phyloP scores from a whole-genome alignment of 2,329 filamentous ascomycete species.

The Arthrinium phaeospermum region DNA sequence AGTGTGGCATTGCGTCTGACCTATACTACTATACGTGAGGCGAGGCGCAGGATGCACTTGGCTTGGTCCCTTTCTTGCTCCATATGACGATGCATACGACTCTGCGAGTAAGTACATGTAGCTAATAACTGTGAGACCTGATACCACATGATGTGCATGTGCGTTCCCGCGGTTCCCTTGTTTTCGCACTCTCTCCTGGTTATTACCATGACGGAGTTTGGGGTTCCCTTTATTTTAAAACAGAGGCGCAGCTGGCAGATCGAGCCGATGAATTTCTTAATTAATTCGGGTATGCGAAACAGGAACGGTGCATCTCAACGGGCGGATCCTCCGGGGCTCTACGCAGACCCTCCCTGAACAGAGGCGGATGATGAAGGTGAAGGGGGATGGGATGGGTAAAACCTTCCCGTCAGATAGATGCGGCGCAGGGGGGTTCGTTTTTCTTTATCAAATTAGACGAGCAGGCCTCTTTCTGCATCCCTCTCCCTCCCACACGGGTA shows the following conservation, averaged over 20 bases:
- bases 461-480: too few relatives aligned
- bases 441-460: background rate
- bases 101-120: background rate
- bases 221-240: background rate
- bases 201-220: background rate
- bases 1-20: conserved; percentile 1
- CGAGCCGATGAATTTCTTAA: background rate
- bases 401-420: background rate
- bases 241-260: conserved; percentile 1
- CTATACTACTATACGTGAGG: background rate
- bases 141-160: background rate
- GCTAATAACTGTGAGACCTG: background rate
- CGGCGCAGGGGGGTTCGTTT: background rate
- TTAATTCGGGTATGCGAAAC: background rate
- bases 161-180: background rate
- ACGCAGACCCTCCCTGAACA: background rate
- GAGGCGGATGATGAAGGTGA: background rate
- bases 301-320: background rate
- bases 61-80: background rate
- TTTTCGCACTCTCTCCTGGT: background rate
- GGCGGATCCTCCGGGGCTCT: background rate
- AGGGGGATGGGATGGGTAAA: background rate
- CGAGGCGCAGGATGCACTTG: conserved; percentile 1
- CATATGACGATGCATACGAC: background rate
- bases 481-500: background rate